A percentile compares a stretch with the other conserved stretches of the same genome.
Conservation (phyloP, 1,284 basidiomycete species). For the Schizophyllum amplum region DNA sequence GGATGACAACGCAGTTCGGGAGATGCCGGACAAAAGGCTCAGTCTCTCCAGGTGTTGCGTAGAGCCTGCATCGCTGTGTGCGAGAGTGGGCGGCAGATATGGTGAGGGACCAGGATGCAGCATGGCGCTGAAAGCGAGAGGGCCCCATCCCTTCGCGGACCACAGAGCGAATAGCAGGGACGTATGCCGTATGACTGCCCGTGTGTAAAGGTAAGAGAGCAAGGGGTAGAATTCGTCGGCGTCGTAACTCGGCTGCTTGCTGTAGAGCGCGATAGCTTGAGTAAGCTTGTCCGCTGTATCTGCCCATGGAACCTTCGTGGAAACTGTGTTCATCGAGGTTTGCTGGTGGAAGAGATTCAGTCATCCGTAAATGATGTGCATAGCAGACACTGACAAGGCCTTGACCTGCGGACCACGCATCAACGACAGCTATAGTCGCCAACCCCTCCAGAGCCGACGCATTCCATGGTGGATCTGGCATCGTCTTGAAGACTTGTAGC, state of each 20-base stretch:
- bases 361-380: conserved; percentile 3
- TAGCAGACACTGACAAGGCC: conserved; percentile 47
- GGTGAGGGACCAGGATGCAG: conserved; percentile 51
- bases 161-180: conserved; percentile 70
- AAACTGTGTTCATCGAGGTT: conserved; percentile 40
- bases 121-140: conserved; percentile 70
- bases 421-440: conserved; percentile 69
- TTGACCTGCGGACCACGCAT: conserved; percentile 73
- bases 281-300: conserved; percentile 62
- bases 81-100: conserved; percentile 46
- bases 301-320: conserved; percentile 55
- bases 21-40: conserved; percentile 57
- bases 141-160: conserved; percentile 84
- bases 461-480: conserved; percentile 80
- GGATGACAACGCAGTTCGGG: conserved; percentile 57
- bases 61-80: conserved; percentile 31
- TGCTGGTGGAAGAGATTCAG: conserved; percentile 17
- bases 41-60: conserved; percentile 52
- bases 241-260: conserved; percentile 48
- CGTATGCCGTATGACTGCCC: conserved; percentile 59
- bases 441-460: conserved; percentile 80
- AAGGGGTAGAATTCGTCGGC: conserved; percentile 49
- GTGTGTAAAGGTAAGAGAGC: conserved; percentile 58
- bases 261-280: conserved; percentile 58
- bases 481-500: conserved; percentile 58